Base-by-base conservation (phyloP, 1,284 basidiomycete genomes). In the Sanguinoderma infundibulare region DNA sequence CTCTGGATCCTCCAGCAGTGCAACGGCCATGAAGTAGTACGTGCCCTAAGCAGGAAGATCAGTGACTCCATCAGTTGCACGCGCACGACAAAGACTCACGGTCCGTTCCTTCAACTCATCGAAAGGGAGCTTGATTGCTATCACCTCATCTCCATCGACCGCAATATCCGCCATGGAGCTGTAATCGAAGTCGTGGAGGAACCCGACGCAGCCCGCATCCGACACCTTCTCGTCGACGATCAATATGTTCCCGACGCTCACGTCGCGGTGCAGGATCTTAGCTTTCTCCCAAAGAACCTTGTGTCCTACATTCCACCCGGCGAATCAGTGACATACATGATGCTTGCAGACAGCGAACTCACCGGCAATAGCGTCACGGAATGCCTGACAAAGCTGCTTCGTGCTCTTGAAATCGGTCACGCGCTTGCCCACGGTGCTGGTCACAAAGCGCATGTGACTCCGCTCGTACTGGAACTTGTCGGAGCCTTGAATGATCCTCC, bases 321-420 rank as follows among this genome's bases (percentile, higher is more conserved):
- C 20, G 28, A 1, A n/a, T 3, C 9, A 14, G 26, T 32, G 14
- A n/a, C 12, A 15, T 0, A 15, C 1, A 30, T 17, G 47, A 53
- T 28, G 22, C 10, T 20, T 15, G 2, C 9, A 28, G 0, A 39
- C 12, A 12, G 28, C 30, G 22, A 20, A 55, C 60, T 5, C 28
- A 69, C 67, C 65, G 42, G 22, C 30, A n/a, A 67, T 61, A 0
- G 65, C 67, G 39, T 69, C 67, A 3, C 57, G 53, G 2, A 69
- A 20, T 5, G 59, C 65, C 30, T 28, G 12, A 3, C 61, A 53
- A 20, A 67, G 40, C 57, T 67, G 60, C 3, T 40, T 42, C 6
- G 60, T 67, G 22, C 22, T 52, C 2, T n/a, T 40, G 24, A 65
- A 64, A 5, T 49, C n/a, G 2, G 40, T 57, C 0, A 69, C 22